These are phyloP conservation scores for Biscutella laevigata DNA, from an alignment of 441 rosid species.

Conservation along the genomic window DNA sequence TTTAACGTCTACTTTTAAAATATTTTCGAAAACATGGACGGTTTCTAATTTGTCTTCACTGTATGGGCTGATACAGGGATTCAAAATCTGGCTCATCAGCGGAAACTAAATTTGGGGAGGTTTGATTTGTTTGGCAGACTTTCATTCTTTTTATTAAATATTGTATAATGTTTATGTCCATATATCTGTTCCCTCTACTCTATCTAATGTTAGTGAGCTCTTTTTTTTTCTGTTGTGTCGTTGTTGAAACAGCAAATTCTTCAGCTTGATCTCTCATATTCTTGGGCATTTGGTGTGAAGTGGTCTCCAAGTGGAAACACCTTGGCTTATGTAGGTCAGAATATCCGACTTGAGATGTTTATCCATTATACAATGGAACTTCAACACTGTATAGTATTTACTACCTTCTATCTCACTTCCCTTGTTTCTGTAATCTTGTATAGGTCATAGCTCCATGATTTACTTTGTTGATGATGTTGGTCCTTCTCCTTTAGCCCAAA, in stretches of 20 bases:
- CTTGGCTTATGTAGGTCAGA: conserved; percentile 93
- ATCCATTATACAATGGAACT: not conserved
- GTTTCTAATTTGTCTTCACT: conserved; percentile 17
- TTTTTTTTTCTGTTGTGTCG: conserved; percentile 22
- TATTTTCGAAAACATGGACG: not conserved
- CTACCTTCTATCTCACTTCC: too few relatives aligned
- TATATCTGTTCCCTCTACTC: not conserved
- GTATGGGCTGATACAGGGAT: conserved; percentile 42
- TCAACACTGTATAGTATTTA: conserved; percentile 4
- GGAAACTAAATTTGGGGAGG: conserved; percentile 95
- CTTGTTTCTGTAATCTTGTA: conserved; percentile 20
- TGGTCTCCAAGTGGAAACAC: conserved; percentile 99
- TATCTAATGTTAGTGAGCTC: not conserved
- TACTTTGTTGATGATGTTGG: conserved; percentile 98
- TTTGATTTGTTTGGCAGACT: conserved; percentile 23
- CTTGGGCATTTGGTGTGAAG: conserved; percentile 98
- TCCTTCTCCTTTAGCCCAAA: conserved; percentile 93
- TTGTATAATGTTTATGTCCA: not conserved
- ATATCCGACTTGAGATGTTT: conserved; percentile 16
- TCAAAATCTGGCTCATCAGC: conserved; percentile 58
- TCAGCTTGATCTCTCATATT: conserved; percentile 95
- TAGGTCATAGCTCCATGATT: conserved; percentile 94
- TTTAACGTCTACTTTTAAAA: not conserved
- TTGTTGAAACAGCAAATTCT: conserved; percentile 64
- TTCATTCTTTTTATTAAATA: conserved; percentile 3